Base-by-base conservation (phyloP, 192 early-diverging fungal genomes). In the Linnemannia schmuckeri region DNA sequence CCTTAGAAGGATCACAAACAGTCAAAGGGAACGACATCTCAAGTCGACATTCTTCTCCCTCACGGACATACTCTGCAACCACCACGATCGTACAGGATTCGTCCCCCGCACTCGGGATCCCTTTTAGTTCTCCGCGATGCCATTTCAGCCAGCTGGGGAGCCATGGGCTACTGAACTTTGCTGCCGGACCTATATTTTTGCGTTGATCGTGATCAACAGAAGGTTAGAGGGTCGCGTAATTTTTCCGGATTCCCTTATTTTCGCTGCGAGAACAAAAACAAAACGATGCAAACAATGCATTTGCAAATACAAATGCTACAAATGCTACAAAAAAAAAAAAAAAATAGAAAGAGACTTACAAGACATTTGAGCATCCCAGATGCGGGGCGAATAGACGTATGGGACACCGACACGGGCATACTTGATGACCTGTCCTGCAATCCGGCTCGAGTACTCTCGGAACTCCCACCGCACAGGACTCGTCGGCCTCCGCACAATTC, bases 301-400 rank as follows among this genome's bases (percentile, higher is more conserved):
- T n/a, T n/a, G n/a, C n/a, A n/a, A n/a, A n/a, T n/a, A n/a, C n/a
- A n/a, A n/a, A n/a, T n/a, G n/a, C n/a, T n/a, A n/a, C n/a, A n/a
- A n/a, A n/a, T n/a, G n/a, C n/a, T n/a, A n/a, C 24, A 61, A 0
- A 61, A 27, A 9, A 27, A 12, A 61, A 57, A n/a, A n/a, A 9
- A 40, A 54, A 4, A 75, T 18, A 75, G 73, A 71, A 76, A 17
- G 72, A 61, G 72, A 82, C 88, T 52, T 90, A 85, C 82, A 82
- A 80, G 91, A 92, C 78, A 95, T 90, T 86, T 96, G 95, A 8
- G 95, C 95, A 83, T 96, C 95, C 93, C 93, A 95, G 49, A 96
- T 91, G 15, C 90, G 89, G 37, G 95, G 95, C 15, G 93, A 88
- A 88, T 93, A 96, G 40, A 91, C 90, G 75, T 92, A 96, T 37